A percentile compares a stretch with the other conserved stretches of the same genome.
These are phyloP conservation scores for Urostyla sp. DNA, from an alignment of 73 alveolate genomes.

Conservation along the genomic window DNA sequence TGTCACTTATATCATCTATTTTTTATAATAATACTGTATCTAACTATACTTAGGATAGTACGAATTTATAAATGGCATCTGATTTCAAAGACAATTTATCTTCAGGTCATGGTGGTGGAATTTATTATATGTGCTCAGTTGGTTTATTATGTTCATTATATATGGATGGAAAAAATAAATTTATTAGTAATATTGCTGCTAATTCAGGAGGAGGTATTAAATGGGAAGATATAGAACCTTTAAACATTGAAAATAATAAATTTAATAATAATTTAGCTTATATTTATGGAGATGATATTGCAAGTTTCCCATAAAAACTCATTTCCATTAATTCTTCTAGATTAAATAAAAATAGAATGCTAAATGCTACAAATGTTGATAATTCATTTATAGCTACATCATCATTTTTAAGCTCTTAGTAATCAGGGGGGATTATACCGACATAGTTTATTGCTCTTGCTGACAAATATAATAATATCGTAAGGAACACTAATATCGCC, in stretches of 20 bases:
- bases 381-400: slow-evolving; percentile 21
- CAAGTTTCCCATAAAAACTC: slow-evolving; percentile 29
- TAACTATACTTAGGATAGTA: no score
- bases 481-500: neutral
- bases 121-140: slow-evolving; percentile 2
- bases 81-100: neutral
- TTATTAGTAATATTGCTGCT: slow-evolving; percentile 9
- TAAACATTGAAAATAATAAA: neutral
- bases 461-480: slow-evolving; percentile 52
- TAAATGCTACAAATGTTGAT: neutral
- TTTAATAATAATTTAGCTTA: slow-evolving; percentile 7
- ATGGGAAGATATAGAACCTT: slow-evolving; percentile 53
- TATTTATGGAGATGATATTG: slow-evolving; percentile 48
- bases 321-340: neutral
- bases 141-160: neutral
- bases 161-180: neutral
- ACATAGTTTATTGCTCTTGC: slow-evolving; percentile 11
- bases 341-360: neutral
- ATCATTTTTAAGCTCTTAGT: neutral
- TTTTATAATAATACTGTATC: no score
- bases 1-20: neutral
- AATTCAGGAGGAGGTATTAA: slow-evolving; percentile 59
- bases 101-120: slow-evolving; percentile 2
- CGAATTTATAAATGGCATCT: no score
- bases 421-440: slow-evolving; percentile 41